These are phyloP conservation scores for Chlamydomonas applanata DNA, from an alignment of 139 green algal genomes.

Conservation along the genomic window DNA sequence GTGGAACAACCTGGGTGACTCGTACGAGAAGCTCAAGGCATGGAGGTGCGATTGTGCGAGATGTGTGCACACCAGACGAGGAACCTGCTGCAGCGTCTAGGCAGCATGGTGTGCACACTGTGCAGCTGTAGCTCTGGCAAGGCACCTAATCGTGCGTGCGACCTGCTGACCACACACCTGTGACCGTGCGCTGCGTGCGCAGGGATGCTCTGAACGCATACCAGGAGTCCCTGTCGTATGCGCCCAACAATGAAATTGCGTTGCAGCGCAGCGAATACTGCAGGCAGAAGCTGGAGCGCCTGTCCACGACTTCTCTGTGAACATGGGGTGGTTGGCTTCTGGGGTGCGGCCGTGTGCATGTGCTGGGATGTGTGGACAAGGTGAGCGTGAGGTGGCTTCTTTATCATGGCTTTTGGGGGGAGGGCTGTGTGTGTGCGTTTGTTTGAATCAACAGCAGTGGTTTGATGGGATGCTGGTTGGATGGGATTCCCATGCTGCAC, in stretches of 20 bases:
- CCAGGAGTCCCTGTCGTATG: constrained; percentile 76
- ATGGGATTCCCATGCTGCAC: too few relatives aligned
- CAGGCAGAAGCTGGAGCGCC: constrained; percentile 42
- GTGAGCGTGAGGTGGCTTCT: too few relatives aligned
- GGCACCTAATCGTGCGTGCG: too few relatives aligned
- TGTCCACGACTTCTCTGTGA: constrained; percentile 11
- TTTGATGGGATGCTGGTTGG: too few relatives aligned
- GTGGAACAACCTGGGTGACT: constrained; percentile 99
- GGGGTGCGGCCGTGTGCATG: too few relatives aligned
- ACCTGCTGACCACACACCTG: too few relatives aligned
- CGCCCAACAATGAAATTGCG: constrained; percentile 86
- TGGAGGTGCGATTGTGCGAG: constrained; percentile 44
- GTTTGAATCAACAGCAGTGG: too few relatives aligned
- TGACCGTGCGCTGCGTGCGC: not conserved
- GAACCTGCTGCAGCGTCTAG: not conserved
- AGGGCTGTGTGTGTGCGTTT: too few relatives aligned
- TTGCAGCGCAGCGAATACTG: constrained; percentile 45
- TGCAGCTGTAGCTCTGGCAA: too few relatives aligned
- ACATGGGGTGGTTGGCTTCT: not conserved
- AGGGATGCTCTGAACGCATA: constrained; percentile 77
- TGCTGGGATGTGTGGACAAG: too few relatives aligned
- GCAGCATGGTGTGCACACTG: not conserved
- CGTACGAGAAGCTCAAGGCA: constrained; percentile 74
- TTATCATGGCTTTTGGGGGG: too few relatives aligned
- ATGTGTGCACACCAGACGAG: not conserved